Evolutionary conservation across 1,139 yeast genomes (phyloP).

Genomic region (Suzukiozyma palmioleophila): DNA sequence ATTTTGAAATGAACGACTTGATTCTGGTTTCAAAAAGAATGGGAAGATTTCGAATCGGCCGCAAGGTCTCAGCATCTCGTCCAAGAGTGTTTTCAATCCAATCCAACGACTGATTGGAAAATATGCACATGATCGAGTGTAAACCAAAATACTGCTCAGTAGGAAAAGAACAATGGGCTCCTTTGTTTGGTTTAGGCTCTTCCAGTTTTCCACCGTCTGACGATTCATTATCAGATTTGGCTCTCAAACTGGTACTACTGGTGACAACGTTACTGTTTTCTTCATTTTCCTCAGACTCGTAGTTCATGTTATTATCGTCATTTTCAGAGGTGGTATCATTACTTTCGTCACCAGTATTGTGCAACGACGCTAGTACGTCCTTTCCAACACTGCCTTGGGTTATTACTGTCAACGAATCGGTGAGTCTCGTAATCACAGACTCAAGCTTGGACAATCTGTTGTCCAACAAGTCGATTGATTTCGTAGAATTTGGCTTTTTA

Average conservation of each 20-base stretch:
- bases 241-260: neutral
- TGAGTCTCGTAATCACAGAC: slow-evolving; percentile 11
- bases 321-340: slow-evolving; percentile 6
- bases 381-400: slow-evolving; percentile 18
- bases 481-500: slow-evolving; percentile 8
- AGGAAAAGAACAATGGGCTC: neutral
- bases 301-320: slow-evolving; percentile 4
- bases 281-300: slow-evolving; percentile 7
- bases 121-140: slow-evolving; percentile 36
- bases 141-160: slow-evolving; percentile 30
- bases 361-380: neutral
- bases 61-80: slow-evolving; percentile 15
- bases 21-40: slow-evolving; percentile 19
- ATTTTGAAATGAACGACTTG: slow-evolving; percentile 19
- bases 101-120: slow-evolving; percentile 31
- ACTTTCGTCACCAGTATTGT: neutral
- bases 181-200: neutral
- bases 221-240: neutral
- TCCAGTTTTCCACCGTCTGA: neutral
- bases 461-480: slow-evolving; percentile 18
- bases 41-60: slow-evolving; percentile 32
- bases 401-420: slow-evolving; percentile 7
- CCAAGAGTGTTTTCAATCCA: slow-evolving; percentile 30
- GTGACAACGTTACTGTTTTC: neutral
- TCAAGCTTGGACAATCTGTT: slow-evolving; percentile 21